Evolutionary conservation across 306 rosid genomes (phyloP).

Genomic region (Cicer pinnatifidum): DNA sequence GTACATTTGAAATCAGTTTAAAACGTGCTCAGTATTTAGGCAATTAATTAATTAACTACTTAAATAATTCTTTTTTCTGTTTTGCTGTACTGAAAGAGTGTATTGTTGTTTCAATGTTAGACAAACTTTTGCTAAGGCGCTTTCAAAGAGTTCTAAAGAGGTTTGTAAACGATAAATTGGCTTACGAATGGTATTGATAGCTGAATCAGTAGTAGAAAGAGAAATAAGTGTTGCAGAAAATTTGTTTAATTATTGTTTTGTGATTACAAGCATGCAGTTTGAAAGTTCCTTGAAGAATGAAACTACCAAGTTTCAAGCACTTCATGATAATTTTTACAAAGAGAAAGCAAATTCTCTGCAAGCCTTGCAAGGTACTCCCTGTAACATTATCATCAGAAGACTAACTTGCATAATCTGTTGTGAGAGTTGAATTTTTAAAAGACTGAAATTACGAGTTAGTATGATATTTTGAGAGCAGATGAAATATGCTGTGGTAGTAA

Average conservation of each 20-base stretch:
- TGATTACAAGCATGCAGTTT: constrained; percentile 59
- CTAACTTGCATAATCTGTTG: not conserved
- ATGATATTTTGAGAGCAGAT: constrained; percentile 19
- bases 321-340: constrained; percentile 76
- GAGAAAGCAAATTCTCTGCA: constrained; percentile 76
- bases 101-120: constrained; percentile 49
- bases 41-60: not conserved
- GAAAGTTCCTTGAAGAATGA: constrained; percentile 83
- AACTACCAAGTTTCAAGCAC: constrained; percentile 72
- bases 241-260: constrained; percentile 36
- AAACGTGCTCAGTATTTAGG: constrained; percentile 16
- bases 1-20: constrained; percentile 48
- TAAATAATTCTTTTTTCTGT: not conserved
- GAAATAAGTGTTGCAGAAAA: constrained; percentile 32
- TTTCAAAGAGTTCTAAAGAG: constrained; percentile 96
- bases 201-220: constrained; percentile 4
- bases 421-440: constrained; percentile 6
- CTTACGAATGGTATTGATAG: constrained; percentile 7
- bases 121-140: constrained; percentile 84
- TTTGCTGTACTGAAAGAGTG: constrained; percentile 27
- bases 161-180: constrained; percentile 51
- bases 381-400: not conserved
- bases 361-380: constrained; percentile 68
- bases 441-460: constrained; percentile 21
- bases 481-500: not conserved